Percentiles rank a stretch among this genome's conserved stretches.
These are phyloP conservation scores for Trichoderma aggressivum DNA, from an alignment of 2,329 filamentous ascomycete species.

Conservation along the genomic window DNA sequence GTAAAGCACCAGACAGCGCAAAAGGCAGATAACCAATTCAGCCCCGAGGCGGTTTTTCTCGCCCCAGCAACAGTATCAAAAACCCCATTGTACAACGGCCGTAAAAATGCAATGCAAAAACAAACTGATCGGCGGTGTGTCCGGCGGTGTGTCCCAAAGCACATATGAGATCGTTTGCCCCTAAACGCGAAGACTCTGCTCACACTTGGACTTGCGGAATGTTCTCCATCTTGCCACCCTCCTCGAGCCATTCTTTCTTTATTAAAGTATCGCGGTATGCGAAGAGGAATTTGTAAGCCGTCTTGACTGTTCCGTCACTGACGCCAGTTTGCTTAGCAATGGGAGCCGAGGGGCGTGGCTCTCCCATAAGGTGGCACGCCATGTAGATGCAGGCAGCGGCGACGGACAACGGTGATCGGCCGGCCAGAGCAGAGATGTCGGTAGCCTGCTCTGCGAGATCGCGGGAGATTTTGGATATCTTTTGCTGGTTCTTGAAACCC, in stretches of 20 bases:
- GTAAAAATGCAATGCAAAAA: neutral
- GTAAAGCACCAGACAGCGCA: neutral
- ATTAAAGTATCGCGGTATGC: slow-evolving; percentile 70
- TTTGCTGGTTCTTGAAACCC: slow-evolving; percentile 64
- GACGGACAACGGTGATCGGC: slow-evolving; percentile 88
- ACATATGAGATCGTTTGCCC: neutral
- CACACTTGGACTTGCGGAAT: slow-evolving; percentile 53
- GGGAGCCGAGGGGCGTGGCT: slow-evolving; percentile 76
- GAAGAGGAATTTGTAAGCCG: slow-evolving; percentile 87
- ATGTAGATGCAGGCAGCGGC: slow-evolving; percentile 97
- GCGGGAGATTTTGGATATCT: slow-evolving; percentile 75
- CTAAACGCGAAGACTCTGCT: neutral
- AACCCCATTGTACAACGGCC: neutral
- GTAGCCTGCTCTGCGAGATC: slow-evolving; percentile 75
- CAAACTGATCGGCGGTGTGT: neutral
- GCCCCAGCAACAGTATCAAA: neutral
- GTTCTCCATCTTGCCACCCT: slow-evolving; percentile 67
- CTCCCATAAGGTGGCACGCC: slow-evolving; percentile 80
- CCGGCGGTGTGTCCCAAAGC: neutral
- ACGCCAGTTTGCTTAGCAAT: slow-evolving; percentile 84
- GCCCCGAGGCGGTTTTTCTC: neutral
- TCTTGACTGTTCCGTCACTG: slow-evolving; percentile 94
- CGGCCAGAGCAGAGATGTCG: slow-evolving; percentile 75
- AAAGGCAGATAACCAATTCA: neutral
- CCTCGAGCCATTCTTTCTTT: slow-evolving; percentile 69